Percentiles rank a stretch among this genome's conserved stretches.
Evolutionary conservation across 169 alveolate species (phyloP).

Genomic region (Plasmodium falciparum): DNA sequence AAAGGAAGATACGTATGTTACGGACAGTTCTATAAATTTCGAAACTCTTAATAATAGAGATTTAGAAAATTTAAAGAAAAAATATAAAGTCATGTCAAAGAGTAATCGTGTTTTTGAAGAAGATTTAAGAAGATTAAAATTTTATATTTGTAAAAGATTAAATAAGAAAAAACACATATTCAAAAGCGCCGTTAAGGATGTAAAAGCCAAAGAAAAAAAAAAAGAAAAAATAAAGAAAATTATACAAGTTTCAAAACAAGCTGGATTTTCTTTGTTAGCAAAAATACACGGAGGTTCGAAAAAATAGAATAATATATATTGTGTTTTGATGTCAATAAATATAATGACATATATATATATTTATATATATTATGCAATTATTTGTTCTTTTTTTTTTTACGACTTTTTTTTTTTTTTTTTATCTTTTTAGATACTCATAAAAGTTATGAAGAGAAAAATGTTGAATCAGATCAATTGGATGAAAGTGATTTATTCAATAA

Average conservation of each 20-base stretch:
- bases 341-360: neutral
- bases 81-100: slow-evolving; percentile 43
- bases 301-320: neutral
- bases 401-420: neutral
- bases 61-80: slow-evolving; percentile 39
- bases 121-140: slow-evolving; percentile 55
- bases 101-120: slow-evolving; percentile 9
- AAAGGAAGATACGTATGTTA: slow-evolving; percentile 9
- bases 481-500: slow-evolving; percentile 40
- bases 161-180: slow-evolving; percentile 40
- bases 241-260: slow-evolving; percentile 23
- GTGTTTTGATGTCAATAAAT: neutral
- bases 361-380: neutral
- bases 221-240: slow-evolving; percentile 26
- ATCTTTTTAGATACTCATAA: neutral
- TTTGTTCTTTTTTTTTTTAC: neutral
- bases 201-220: slow-evolving; percentile 6
- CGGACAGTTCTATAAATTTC: slow-evolving; percentile 33
- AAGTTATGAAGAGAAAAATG: slow-evolving; percentile 13
- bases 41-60: slow-evolving; percentile 30
- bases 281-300: slow-evolving; percentile 42
- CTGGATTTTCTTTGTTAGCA: slow-evolving; percentile 42
- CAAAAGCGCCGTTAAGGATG: neutral
- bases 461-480: slow-evolving; percentile 8
- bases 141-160: slow-evolving; percentile 51